Base-by-base conservation (phyloP, 2,329 filamentous ascomycete genomes). In the Ceratocystis alfenasii region DNA sequence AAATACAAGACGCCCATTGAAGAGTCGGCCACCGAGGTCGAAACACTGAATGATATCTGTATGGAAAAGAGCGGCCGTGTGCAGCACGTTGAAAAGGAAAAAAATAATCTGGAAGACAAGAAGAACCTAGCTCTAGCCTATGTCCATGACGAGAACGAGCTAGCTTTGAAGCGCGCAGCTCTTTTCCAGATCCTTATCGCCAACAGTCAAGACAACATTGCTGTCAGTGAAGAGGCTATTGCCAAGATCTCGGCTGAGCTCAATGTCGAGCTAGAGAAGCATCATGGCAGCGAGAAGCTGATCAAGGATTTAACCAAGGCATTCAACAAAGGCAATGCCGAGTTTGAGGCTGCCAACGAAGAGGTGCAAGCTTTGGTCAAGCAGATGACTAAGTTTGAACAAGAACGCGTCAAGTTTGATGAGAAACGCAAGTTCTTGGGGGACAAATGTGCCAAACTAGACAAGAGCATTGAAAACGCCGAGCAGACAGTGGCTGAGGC, bases 1-100 rank as follows among this genome's bases (percentile, higher is more conserved):
- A 96, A 96, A 74, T 99, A 99, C 79, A 99, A 99, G 77, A 84
- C 88, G 0, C 93, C 94, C 0, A 99, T 99, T 69, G 94, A 99
- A 71, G 94, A 99, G 76, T 87, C 92, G 0, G 93, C 91, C 0
- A 78, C 87, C 1, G 90, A 97, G 75, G 90, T 96, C 0, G 94
- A 99, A 75, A 86, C 85, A 0, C 82, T 97, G 65, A 99, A 99
- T 73, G 94, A 99, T 71, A 84, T 95, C 1, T 99, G 94, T 73
- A 81, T 90, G 71, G 94, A 99, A 75, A 99, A 99, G 79, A 96
- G 89, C 70, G 89, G 86, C 45, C 89, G 95, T 69, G 94, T 99
- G 1, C 91, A 97, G 76, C 93, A 96, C 72, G 94, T 99, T 0
- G 94, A 99, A 75, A 99, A 96, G 75, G 94, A 99, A 76, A 96